Evolutionary conservation across 768 basidiomycete species (phyloP), one percentile per base, ranked within the genome.

Genomic region (Rubroboletus pulcherrimus): DNA sequence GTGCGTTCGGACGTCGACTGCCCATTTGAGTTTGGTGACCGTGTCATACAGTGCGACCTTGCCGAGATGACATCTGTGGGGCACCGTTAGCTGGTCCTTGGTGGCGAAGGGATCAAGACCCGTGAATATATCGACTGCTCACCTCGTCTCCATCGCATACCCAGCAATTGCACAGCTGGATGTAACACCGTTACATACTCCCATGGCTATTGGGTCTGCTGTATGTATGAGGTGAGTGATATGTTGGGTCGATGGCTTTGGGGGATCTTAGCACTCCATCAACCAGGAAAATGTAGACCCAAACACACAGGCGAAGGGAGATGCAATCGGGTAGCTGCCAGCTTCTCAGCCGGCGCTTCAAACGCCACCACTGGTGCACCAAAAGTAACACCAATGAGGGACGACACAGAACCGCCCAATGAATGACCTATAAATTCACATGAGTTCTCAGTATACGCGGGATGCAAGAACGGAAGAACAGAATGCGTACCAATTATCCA

Each of bases 301-400:
- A 41, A 39, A 73, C 82, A 54, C 60, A 93, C 93, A 2, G 94
- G 92, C 8, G 84, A 77, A 3, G 95, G 93, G 4, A 98, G 83
- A 68, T 98, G 94, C 14, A 98, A 77, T 21, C 96, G 80, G 3
- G 74, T 71, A 0, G 94, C 83, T 2, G 95, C 84, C 47, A 81
- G 66, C 58, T 73, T 81, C 68, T 93, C 92, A 2, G 75, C 83
- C 0, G 92, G 93, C 0, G 92, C 81, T 75, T 97, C 93, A 64
- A 96, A 95, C 0, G 92, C 82, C 11, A 99, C 91, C 15, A 89
- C 89, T 0, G 96, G 96, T 4, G 78, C 84, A n/a, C 96, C 96
- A 65, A 98, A 99, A 0, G 96, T 94, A 3, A 83, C 77, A 0
- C 91, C 93, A 8, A 98, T 75, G 5, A 99, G 80, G 0, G 92